Evolutionary conservation across 2,329 filamentous ascomycete species (phyloP).

Genomic region (Phyllachora maydis): DNA sequence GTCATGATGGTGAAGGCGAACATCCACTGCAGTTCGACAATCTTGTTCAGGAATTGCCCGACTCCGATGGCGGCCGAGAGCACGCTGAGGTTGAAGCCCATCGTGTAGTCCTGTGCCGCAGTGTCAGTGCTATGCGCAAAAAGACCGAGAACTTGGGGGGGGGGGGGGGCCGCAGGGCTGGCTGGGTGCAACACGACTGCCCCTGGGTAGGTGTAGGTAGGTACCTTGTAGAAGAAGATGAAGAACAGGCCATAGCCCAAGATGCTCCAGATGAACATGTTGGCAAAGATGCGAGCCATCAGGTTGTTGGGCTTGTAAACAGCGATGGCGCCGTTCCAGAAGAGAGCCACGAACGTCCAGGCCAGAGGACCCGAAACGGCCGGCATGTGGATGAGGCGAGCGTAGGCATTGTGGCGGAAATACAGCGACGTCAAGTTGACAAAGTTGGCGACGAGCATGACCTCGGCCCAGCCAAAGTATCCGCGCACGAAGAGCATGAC

Average conservation of each 20-base stretch:
- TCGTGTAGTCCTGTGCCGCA: constrained; percentile 38
- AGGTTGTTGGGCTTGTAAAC: constrained; percentile 46
- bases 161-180: no score
- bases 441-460: constrained; percentile 63
- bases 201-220: no score
- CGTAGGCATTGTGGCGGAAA: constrained; percentile 55
- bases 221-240: constrained; percentile 49
- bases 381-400: constrained; percentile 56
- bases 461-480: constrained; percentile 55
- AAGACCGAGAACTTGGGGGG: no score
- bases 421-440: constrained; percentile 62
- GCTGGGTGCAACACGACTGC: no score
- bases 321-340: constrained; percentile 76
- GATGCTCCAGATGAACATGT: constrained; percentile 75
- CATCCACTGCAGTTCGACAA: constrained; percentile 76
- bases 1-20: constrained; percentile 74
- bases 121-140: no score
- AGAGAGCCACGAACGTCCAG: constrained; percentile 72
- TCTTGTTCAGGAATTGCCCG: constrained; percentile 51
- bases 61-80: constrained; percentile 57
- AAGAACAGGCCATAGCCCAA: constrained; percentile 60
- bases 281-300: constrained; percentile 60
- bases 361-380: constrained; percentile 60
- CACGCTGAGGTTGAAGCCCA: constrained; percentile 61
- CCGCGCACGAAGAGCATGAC: constrained; percentile 64